Base-by-base conservation (phyloP, 805 yeast species). In the Ogataea saltuana region DNA sequence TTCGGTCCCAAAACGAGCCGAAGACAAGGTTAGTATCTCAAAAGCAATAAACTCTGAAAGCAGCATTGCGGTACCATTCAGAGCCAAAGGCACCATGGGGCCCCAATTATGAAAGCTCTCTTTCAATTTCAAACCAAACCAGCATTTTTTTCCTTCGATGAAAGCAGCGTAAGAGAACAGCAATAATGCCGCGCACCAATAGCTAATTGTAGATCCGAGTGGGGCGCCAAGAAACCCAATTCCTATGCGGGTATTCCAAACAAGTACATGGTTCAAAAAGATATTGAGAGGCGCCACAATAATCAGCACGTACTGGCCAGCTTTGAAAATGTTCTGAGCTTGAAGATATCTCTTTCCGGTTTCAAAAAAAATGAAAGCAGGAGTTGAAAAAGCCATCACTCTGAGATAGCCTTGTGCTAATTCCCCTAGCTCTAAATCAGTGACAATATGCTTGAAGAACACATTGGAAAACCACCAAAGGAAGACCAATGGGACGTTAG, bases 1-100 rank as follows among this genome's bases (percentile, higher is more conserved):
- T 4, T 69, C 70, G 9, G 59, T 47, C 9, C 88, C 85, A 51
- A 83, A 72, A 50, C 74, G 72, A 2, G 86, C 76, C 1, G 87
- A 81, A 44, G 76, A 69, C 34, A 83, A 68, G 0, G 88, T 83
- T 48, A 82, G 65, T 36, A 83, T 71, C 61, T 83, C 88, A 60
- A 82, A 83, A 0, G 87, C 88, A 26, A 83, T 63, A 75, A 84
- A 82, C 60, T 83, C 89, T 15, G 85, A 81, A 45, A 80, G 76
- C n/a, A 83, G 81, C 84, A 82, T 79, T 38, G 80, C 61, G 13
- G 81, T 78, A 15, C 88, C 87, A 6, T 84, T 84, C 6, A 77
- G 48, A 0, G 88, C 80, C 27, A 83, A 63, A 42, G 65, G 65
- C 27, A 81, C 64, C 83, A 83, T 80, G 49, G 69, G 69, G 6